Conservation (phyloP, 148 eudicot genomes). For the Nepenthes gracilis region DNA sequence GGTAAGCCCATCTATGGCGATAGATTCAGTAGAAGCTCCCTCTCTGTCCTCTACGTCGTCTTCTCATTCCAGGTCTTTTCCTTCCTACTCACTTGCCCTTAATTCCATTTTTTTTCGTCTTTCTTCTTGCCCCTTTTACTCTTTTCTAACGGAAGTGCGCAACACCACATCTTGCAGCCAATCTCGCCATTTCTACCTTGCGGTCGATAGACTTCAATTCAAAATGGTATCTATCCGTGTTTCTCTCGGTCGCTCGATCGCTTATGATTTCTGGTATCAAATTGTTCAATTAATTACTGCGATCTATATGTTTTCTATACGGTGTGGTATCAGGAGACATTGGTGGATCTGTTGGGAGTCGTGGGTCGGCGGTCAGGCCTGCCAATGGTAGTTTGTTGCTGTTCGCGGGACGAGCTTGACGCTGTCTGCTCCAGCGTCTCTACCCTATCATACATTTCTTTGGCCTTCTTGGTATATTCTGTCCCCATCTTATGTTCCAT, state of each 20-base stretch:
- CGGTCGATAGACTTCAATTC: slow-evolving; percentile 72
- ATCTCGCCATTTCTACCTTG: slow-evolving; percentile 86
- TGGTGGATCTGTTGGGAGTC: slow-evolving; percentile 69
- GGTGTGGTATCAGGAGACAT: slow-evolving; percentile 43
- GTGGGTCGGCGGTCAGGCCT: slow-evolving; percentile 59
- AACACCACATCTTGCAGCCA: slow-evolving; percentile 25
- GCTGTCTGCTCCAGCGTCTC: slow-evolving; percentile 66
- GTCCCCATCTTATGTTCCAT: background rate
- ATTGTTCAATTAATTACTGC: background rate
- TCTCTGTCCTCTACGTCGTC: slow-evolving; percentile 35
- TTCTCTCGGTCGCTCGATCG: background rate
- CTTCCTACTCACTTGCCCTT: background rate
- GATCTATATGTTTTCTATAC: slow-evolving; percentile 1
- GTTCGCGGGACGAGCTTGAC: slow-evolving; percentile 82
- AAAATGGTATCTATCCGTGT: slow-evolving; percentile 42
- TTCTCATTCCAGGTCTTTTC: slow-evolving; percentile 16
- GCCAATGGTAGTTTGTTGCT: slow-evolving; percentile 80
- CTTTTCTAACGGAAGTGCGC: background rate
- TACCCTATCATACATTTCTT: slow-evolving; percentile 40
- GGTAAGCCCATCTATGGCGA: slow-evolving; percentile 18
- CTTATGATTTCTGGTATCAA: background rate
- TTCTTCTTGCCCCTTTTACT: background rate
- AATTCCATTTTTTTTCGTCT: background rate
- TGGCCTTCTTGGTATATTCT: slow-evolving; percentile 38
- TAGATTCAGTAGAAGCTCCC: slow-evolving; percentile 29